Conservation (phyloP, 192 early-diverging fungal genomes). For the Phycomyces blakesleeanus region DNA sequence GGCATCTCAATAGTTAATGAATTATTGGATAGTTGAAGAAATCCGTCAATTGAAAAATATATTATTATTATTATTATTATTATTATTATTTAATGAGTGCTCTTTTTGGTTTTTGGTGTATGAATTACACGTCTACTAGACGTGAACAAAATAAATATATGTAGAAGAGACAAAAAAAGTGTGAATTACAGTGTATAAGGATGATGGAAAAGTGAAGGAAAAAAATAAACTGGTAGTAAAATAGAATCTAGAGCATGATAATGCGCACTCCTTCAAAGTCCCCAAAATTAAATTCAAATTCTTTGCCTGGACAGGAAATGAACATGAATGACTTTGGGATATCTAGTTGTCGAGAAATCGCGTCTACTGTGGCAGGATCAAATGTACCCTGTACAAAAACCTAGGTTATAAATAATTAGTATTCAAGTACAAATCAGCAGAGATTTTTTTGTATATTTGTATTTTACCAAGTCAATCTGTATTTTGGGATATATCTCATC, state of each 20-base stretch:
- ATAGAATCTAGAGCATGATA: slow-evolving; percentile 36
- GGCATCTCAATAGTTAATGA: too few relatives aligned
- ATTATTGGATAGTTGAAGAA: too few relatives aligned
- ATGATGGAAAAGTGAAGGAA: not conserved
- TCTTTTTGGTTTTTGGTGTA: not conserved
- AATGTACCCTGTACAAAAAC: slow-evolving; percentile 42
- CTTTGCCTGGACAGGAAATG: slow-evolving; percentile 34
- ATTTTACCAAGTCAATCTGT: slow-evolving; percentile 39
- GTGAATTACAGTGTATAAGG: too few relatives aligned
- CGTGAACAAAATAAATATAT: not conserved
- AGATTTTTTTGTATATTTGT: slow-evolving; percentile 1
- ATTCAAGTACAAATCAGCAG: not conserved
- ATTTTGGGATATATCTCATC: slow-evolving; percentile 53
- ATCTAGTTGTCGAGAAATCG: slow-evolving; percentile 36
- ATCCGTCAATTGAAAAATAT: not conserved
- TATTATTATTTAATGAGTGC: too few relatives aligned
- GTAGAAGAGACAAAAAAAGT: too few relatives aligned
- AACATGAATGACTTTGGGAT: slow-evolving; percentile 43
- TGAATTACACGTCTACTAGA: not conserved
- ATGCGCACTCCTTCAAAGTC: slow-evolving; percentile 44
- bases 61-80: slow-evolving; percentile 6
- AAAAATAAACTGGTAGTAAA: not conserved
- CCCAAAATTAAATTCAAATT: slow-evolving; percentile 33
- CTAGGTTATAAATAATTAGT: not conserved
- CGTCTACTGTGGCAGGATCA: slow-evolving; percentile 37